Percentiles rank a stretch among this genome's conserved stretches.
phyloP scores from a whole-genome alignment of 202 grass and related monocot genomes.

The Panicum virgatum region DNA sequence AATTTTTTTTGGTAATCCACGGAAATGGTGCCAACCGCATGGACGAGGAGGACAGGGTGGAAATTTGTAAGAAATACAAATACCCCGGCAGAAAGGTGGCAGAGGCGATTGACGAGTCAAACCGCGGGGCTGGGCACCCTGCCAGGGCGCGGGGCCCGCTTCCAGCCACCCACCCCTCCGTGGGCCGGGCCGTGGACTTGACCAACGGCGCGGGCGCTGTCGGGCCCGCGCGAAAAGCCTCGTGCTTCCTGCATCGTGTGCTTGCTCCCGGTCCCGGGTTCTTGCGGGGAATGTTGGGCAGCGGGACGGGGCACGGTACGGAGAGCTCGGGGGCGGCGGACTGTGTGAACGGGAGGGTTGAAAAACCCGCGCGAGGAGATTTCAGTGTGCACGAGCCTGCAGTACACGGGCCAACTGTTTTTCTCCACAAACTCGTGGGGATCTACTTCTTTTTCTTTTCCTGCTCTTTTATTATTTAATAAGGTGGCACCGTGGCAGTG shows the following conservation, averaged over 20 bases:
- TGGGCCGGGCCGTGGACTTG: too few relatives aligned
- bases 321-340: neutral
- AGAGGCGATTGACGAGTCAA: neutral
- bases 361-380: neutral
- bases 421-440: neutral
- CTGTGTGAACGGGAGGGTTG: neutral
- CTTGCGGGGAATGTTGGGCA: neutral
- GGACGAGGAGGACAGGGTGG: conserved; percentile 20
- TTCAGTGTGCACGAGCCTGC: neutral
- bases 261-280: too few relatives aligned
- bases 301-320: conserved; percentile 11
- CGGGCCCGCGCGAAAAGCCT: neutral
- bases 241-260: conserved; percentile 10
- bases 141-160: neutral
- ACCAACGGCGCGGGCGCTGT: too few relatives aligned
- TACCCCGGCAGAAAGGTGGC: neutral
- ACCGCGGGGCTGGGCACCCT: too few relatives aligned
- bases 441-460: neutral
- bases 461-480: too few relatives aligned
- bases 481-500: too few relatives aligned
- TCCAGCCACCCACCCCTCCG: neutral
- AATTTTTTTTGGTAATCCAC: neutral
- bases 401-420: neutral
- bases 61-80: neutral
- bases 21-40: neutral